phyloP scores from a whole-genome alignment of 2,329 filamentous ascomycete genomes.

The Aspergillaceae sp. region DNA sequence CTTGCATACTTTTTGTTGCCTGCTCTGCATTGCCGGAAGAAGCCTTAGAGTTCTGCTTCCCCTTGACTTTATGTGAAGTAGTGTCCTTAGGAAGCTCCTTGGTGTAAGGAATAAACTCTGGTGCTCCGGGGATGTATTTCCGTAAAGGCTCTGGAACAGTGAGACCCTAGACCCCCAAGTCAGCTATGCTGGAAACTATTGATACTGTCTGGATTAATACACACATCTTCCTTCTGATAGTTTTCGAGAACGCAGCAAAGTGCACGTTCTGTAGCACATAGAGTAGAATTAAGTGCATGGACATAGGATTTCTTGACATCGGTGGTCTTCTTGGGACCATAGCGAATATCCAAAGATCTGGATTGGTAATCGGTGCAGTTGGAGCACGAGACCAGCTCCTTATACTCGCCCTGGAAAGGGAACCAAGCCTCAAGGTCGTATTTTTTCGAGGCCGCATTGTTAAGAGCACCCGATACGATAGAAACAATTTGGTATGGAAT shows the following conservation, averaged over 20 bases:
- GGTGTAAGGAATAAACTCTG: constrained; percentile 79
- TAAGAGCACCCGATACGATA: constrained; percentile 93
- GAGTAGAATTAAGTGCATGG: constrained; percentile 81
- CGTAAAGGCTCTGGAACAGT: constrained; percentile 72
- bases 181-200: constrained; percentile 7
- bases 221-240: constrained; percentile 79
- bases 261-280: constrained; percentile 84
- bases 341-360: constrained; percentile 84
- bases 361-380: constrained; percentile 99
- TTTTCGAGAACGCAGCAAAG: constrained; percentile 95
- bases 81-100: constrained; percentile 76
- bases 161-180: constrained; percentile 49
- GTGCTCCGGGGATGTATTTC: constrained; percentile 82
- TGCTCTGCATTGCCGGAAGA: constrained; percentile 20
- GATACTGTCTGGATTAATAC: constrained; percentile 16
- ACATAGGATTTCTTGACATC: constrained; percentile 87
- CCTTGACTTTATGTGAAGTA: constrained; percentile 51
- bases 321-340: constrained; percentile 76
- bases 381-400: constrained; percentile 93
- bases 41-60: constrained; percentile 24
- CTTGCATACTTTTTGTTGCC: constrained; percentile 33
- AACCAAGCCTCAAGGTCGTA: constrained; percentile 96
- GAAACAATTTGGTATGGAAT: constrained; percentile 86
- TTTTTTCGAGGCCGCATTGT: constrained; percentile 85
- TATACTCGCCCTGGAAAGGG: constrained; percentile 93